Conservation (phyloP, 257 asterid genomes). For the Solanum clarkiae region DNA sequence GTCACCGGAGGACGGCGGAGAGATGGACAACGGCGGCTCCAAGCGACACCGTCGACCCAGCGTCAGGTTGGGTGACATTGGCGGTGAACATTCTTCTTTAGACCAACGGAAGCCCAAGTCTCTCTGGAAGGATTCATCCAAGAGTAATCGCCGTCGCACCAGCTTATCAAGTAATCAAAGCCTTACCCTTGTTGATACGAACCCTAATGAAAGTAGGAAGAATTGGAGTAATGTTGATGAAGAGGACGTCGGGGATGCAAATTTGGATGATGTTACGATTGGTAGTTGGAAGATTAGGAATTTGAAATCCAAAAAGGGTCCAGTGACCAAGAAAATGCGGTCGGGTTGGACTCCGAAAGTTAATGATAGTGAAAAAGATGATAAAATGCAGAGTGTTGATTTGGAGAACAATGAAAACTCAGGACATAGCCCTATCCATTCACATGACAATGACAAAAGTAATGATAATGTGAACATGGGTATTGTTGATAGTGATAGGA, state of each 20-base stretch:
- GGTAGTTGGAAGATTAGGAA: constrained; percentile 3
- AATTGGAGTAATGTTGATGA: not conserved
- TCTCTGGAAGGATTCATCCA: not conserved
- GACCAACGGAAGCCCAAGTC: not conserved
- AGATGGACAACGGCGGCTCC: not conserved
- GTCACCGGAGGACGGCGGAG: not conserved
- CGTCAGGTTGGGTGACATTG: constrained; percentile 9
- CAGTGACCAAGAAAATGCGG: not conserved
- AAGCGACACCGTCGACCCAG: constrained; percentile 15
- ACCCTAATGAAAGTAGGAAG: not conserved
- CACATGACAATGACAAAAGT: not conserved
- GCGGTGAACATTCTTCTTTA: not conserved
- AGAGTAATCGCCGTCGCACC: not conserved
- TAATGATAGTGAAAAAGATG: not conserved
- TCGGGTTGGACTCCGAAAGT: not conserved
- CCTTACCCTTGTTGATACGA: not conserved
- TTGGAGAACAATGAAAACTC: not conserved
- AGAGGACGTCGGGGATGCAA: not conserved
- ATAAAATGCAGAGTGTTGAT: not conserved
- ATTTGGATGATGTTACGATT: not conserved
- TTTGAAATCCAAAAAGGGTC: not conserved
- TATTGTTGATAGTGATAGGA: not conserved
- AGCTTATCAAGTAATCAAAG: not conserved
- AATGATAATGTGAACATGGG: not conserved
- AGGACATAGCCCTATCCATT: not conserved